A percentile compares a stretch with the other conserved stretches of the same genome.
Evolutionary conservation across 345 rosid genomes (phyloP).

Genomic region (Mangifera indica): DNA sequence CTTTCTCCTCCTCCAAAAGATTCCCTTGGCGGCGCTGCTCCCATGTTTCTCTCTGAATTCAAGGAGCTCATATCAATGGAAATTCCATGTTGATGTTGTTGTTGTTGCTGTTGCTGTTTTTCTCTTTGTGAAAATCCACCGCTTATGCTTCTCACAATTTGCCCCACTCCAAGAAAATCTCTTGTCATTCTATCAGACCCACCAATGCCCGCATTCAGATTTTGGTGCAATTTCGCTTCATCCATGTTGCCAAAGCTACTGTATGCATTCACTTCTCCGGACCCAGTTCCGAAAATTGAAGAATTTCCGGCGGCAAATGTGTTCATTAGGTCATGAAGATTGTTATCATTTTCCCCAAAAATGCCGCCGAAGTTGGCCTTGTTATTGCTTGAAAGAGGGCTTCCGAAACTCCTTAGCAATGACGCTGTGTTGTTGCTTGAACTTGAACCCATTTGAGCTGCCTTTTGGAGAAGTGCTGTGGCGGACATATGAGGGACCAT

Average conservation of each 20-base stretch:
- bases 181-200: conserved; percentile 62
- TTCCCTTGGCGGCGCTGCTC: conserved; percentile 42
- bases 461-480: conserved; percentile 79
- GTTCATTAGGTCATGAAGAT: conserved; percentile 58
- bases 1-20: conserved; percentile 29
- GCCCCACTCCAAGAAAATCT: conserved; percentile 83
- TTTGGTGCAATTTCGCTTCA: conserved; percentile 29
- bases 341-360: conserved; percentile 52
- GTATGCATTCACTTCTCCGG: conserved; percentile 15
- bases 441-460: conserved; percentile 75
- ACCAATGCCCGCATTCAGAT: conserved; percentile 23
- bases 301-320: conserved; percentile 43
- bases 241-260: conserved; percentile 15
- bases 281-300: conserved; percentile 31
- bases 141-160: conserved; percentile 49
- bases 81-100: conserved; percentile 13
- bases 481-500: conserved; percentile 62
- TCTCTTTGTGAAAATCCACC: conserved; percentile 42
- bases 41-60: conserved; percentile 37
- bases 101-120: no score
- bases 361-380: conserved; percentile 31
- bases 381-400: conserved; percentile 27
- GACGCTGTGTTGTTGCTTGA: conserved; percentile 50
- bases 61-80: conserved; percentile 34
- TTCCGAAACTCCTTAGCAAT: conserved; percentile 45